Evolutionary conservation across 192 early-diverging fungal species (phyloP), one percentile per base, ranked within the genome.

Genomic region (Coemansia sp.): DNA sequence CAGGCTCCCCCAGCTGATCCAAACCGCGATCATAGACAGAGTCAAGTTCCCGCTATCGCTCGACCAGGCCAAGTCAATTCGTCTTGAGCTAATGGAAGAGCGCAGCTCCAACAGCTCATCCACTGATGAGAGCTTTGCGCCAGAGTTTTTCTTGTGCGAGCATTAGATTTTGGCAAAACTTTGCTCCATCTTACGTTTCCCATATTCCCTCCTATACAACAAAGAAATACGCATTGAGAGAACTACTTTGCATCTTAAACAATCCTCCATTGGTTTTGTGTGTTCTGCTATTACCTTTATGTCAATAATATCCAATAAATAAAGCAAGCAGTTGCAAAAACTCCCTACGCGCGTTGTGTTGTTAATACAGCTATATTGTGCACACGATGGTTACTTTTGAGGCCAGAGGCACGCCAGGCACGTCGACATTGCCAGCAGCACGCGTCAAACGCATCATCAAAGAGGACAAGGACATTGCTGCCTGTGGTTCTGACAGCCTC

Each of bases 401-500:
- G 44, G 48, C 67, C 8, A 47, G 27, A 31, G 52, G 57, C 38
- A 12, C 60, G 9, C 58, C 86, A 5, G 89, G 88, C 27, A 65
- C 69, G 8, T 82, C 83, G 4, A 72, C 72, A 25, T 58, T 91
- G 55, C 89, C 89, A 2, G 74, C 84, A 7, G 88, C 89, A 18
- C 82, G 89, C 55, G 83, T 89, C 28, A 84, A 87, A 47, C 80
- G 87, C 16, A 89, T 91, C 60, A 86, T 91, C 66, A 91, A 89
- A 60, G 85, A 89, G 60, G 89, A 91, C 68, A 86, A 87, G 68
- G 89, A 91, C 56, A 82, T 91, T 2, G 78, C 75, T 30, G 78
- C 86, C 22, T 85, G 87, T 70, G 88, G 85, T 51, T 74, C 86
- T 10, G 89, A 91, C 28, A 85, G 87, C 12, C 80, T 87, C 22